These are phyloP conservation scores for Spathaspora hagerdaliae DNA, from an alignment of 805 yeast genomes.

Conservation along the genomic window DNA sequence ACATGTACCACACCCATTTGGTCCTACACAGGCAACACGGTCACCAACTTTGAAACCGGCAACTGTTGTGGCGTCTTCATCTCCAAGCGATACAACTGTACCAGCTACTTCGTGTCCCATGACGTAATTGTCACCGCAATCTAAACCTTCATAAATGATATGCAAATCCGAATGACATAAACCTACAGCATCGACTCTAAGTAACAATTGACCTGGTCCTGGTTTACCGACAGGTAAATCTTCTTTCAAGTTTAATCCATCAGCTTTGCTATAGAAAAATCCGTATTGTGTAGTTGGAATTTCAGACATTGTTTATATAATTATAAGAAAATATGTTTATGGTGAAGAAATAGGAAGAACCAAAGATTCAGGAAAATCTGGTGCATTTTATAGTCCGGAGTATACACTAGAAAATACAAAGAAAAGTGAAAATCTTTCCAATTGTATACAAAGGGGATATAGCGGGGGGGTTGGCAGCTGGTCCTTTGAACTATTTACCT, in stretches of 20 bases:
- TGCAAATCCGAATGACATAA: conserved; percentile 43
- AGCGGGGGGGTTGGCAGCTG: too few relatives aligned
- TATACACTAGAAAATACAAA: too few relatives aligned
- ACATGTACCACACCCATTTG: conserved; percentile 33
- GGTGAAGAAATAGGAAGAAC: neutral
- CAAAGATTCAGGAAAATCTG: neutral
- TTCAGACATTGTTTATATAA: conserved; percentile 3
- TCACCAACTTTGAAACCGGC: conserved; percentile 23
- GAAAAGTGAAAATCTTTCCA: too few relatives aligned
- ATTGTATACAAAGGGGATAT: too few relatives aligned
- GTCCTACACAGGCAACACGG: conserved; percentile 26
- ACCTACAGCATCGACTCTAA: conserved; percentile 40
- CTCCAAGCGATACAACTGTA: conserved; percentile 28
- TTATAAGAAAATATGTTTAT: neutral
- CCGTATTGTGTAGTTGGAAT: conserved; percentile 9
- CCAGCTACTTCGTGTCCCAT: conserved; percentile 47
- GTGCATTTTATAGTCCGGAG: too few relatives aligned
- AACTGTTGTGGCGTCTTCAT: conserved; percentile 7
- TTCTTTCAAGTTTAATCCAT: conserved; percentile 5
- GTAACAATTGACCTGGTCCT: conserved; percentile 16
- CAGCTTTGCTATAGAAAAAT: conserved; percentile 3
- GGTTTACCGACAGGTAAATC: conserved; percentile 7
- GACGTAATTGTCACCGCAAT: conserved; percentile 22
- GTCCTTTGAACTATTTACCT: too few relatives aligned
- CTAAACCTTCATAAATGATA: conserved; percentile 16